Base-by-base conservation (phyloP, 1,284 basidiomycete genomes). In the Ustilago crameri region DNA sequence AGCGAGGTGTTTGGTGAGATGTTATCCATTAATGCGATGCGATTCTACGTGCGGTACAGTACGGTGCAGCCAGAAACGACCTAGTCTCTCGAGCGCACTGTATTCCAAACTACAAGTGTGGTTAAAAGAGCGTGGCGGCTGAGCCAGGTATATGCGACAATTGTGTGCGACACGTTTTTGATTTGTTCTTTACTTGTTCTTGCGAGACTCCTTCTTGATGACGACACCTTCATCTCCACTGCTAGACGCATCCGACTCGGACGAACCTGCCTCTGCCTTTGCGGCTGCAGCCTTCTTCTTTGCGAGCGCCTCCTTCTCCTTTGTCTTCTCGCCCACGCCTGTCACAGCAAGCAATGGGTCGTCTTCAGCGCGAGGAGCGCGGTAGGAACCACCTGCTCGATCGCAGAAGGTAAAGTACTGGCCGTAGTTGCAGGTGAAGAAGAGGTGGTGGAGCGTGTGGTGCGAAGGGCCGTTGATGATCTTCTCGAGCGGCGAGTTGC, bases 391-490 rank as follows among this genome's bases (percentile, higher is more conserved):
- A 62, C 90, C 91, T 51, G 87, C 86, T 50, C 90, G 89, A 85
- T 99, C 95, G 34, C 93, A 93, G 88, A 91, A 93, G 44, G 94
- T 97, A 84, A 98, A 98, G 87, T 98, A 98, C 90, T 86, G 83
- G 18, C 94, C 95, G 84, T 95, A 97, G 87, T 97, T 97, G 81
- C 92, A 91, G 24, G 91, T 96, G 85, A 96, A 97, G 86, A 95
- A 94, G 37, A 97, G 85, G 82, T 97, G 95, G 83, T 98, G 95
- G 43, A 98, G 87, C 0, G 95, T 98, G 84, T 98, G 95, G 81
- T 99, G 95, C 4, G 95, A 93, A 3, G 95, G 96, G 14, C 94
- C 93, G 85, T 99, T 98, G 86, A 99, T 95, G 83, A 93, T 85
- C 79, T 87, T 90, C 84, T 98, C 95, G 2, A 96, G 87, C 8